Conservation (phyloP, 1,284 basidiomycete genomes). For the Phylloporus sp. region DNA sequence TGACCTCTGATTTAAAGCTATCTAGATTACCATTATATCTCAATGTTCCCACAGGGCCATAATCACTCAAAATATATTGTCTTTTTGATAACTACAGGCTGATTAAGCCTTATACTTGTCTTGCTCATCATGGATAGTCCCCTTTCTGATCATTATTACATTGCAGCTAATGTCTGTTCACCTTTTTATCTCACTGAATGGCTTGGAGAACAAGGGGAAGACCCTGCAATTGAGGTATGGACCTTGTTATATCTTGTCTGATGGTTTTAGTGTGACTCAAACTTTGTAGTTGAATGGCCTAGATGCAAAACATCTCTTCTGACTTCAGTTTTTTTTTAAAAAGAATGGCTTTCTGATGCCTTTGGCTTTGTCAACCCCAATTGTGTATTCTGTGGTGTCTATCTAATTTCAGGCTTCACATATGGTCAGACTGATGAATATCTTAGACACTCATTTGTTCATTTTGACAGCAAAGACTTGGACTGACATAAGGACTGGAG, state of each 20-base stretch:
- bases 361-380: neutral
- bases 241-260: no score
- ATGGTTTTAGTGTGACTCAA: neutral
- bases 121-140: no score
- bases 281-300: neutral
- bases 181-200: slow-evolving; percentile 1
- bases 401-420: neutral
- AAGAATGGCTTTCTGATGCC: neutral
- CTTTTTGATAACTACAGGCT: no score
- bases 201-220: neutral
- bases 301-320: neutral
- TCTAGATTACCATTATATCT: no score
- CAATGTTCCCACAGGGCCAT: no score
- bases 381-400: neutral
- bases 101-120: no score
- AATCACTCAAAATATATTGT: no score
- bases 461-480: neutral
- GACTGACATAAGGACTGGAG: neutral
- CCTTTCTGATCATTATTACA: neutral
- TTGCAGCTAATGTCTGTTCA: neutral
- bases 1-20: no score
- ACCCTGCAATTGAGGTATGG: neutral
- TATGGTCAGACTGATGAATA: neutral
- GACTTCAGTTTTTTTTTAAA: neutral
- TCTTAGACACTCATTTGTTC: neutral